Evolutionary conservation across 345 rosid genomes (phyloP), one percentile per base, ranked within the genome.

Genomic region (Euphorbia pulcherrima): DNA sequence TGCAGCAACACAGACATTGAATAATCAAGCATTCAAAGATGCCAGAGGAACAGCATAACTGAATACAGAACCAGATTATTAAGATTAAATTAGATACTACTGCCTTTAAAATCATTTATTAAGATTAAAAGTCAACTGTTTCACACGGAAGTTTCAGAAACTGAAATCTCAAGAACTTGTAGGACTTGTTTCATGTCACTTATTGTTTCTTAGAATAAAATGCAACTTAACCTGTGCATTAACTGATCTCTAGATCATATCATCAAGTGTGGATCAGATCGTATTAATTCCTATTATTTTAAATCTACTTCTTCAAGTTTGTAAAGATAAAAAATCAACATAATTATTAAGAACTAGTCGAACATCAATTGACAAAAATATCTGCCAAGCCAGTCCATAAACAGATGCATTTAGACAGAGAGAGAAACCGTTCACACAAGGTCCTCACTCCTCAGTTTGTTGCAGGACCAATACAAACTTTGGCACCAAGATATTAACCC

Each of bases 1-100:
- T 84, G 83, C 81, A 80, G 61, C 20, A 71, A 66, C 39, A 65
- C 65, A 51, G 13, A 54, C 41, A 71, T 40, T 28, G 44, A 23
- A 60, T 64, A 53, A 65, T 2, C 21, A 24, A 29, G 28, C 18
- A n/a, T 13, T 24, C 18, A 30, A 18, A 37, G 26, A 27, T 1
- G 27, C 16, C 24, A 57, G 59, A 57, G 18, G 13, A 17, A 57
- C 10, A 10, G 7, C 14, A 52, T 27, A 23, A 28, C 20, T 30
- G 28, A 40, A 27, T 28, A 52, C 20, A 8, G 29, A 50, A 26
- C 4, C 30, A 21, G 27, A 17, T 62, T 12, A 62, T 41, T 24
- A 3, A n/a, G n/a, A n/a, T n/a, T n/a, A n/a, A 27, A 24, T 16
- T 11, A 37, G 7, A 29, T 58, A 29, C 5, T 33, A 58, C 17